Base-by-base conservation (phyloP, 176 grass and related monocot genomes). In the Aegilops longissima region DNA sequence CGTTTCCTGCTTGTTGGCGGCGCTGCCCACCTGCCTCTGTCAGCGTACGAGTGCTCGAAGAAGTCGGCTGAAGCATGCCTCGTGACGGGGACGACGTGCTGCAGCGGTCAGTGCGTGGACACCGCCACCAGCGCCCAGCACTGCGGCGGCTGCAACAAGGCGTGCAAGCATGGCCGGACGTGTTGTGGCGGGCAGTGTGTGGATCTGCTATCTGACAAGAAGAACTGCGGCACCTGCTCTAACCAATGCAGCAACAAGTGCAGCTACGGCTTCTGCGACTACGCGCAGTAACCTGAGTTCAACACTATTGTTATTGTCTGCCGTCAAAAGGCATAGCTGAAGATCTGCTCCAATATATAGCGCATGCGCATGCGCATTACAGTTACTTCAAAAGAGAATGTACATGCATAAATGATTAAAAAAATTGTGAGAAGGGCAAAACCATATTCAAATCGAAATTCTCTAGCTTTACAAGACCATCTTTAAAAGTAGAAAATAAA, bases 61-160 rank as follows among this genome's bases (percentile, higher is more conserved):
- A 84, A 84, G 29, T 84, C 82, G 11, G 24, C 27, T 2, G 58
- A 42, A 34, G 17, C 74, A 14, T 91, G 89, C 72, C 85, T 76
- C 23, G 69, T 20, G 12, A 42, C 81, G 20, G 89, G 76, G 45
- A 91, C 29, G 13, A 17, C 29, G 29, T 67, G 65, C 65, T 67
- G 65, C 65, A 12, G 29, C 29, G 65, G 65, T 7, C 65, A 33
- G 13, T 67, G 65, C 29, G 14, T 67, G 24, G 62, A 65, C 24
- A 65, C 62, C 63, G 2, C 0, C 63, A 12, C 63, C 63, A 66
- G 27, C 63, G 12, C 12, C 27, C 9, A 30, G 13, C 63, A 66
- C 27, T 66, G 63, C 63, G 63, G 63, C 12, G 27, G 12, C 63
- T 66, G 63, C 63, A 66, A 66, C 63, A 66, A 66, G 63, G 63